These are phyloP conservation scores for Fusarium brevicatenulatum DNA, from an alignment of 2,329 filamentous ascomycete species.

Conservation along the genomic window DNA sequence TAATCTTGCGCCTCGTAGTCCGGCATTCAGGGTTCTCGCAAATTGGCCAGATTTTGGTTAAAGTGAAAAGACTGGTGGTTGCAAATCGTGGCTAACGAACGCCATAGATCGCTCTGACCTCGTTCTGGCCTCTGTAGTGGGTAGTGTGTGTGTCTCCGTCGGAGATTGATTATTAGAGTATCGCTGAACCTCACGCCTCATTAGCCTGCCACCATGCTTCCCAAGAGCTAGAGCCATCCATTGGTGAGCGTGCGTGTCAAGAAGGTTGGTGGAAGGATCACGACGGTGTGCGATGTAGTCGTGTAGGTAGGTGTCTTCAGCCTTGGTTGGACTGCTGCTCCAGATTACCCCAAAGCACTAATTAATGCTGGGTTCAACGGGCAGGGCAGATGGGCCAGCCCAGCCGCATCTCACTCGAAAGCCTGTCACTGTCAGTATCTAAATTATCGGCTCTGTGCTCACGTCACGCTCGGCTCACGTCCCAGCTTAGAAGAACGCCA, in stretches of 20 bases:
- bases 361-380: slow-evolving; percentile 23
- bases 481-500: slow-evolving; percentile 20
- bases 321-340: slow-evolving; percentile 11
- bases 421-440: slow-evolving; percentile 4
- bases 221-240: neutral
- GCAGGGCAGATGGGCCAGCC: slow-evolving; percentile 16
- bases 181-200: slow-evolving; percentile 8
- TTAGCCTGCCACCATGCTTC: neutral
- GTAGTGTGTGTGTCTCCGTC: neutral
- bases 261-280: neutral
- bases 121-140: neutral
- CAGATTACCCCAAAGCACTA: slow-evolving; percentile 28
- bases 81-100: slow-evolving; percentile 17
- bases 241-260: neutral
- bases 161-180: slow-evolving; percentile 5
- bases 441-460: slow-evolving; percentile 19
- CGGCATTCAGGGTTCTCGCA: slow-evolving; percentile 3
- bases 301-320: neutral
- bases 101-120: slow-evolving; percentile 29
- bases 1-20: slow-evolving; percentile 7
- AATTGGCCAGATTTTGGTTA: slow-evolving; percentile 6
- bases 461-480: slow-evolving; percentile 28
- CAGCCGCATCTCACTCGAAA: slow-evolving; percentile 20
- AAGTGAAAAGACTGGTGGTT: neutral
- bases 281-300: neutral